Percentiles rank a stretch among this genome's conserved stretches.
phyloP scores from a whole-genome alignment of 2,329 filamentous ascomycete species.

The Trichothecium roseum region DNA sequence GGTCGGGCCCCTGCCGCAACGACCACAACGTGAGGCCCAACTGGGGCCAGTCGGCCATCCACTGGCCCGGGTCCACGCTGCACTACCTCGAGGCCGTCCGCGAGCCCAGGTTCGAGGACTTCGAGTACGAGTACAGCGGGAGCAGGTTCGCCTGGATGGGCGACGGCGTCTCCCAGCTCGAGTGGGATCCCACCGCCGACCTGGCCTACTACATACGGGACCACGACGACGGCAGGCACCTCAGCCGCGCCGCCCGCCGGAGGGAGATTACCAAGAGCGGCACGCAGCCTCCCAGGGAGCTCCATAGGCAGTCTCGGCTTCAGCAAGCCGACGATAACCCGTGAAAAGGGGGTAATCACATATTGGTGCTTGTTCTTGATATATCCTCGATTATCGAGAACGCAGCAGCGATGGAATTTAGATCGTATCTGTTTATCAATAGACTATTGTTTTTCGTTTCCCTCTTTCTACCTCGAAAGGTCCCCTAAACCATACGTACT shows the following conservation, averaged over 20 bases:
- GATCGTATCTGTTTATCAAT: no score
- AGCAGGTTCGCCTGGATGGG: slow-evolving; percentile 29
- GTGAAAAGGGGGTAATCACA: no score
- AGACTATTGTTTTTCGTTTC: no score
- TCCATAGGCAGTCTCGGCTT: slow-evolving; percentile 1
- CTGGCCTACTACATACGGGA: slow-evolving; percentile 27
- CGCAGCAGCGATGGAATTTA: no score
- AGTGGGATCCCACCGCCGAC: slow-evolving; percentile 26
- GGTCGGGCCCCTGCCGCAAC: slow-evolving; percentile 3
- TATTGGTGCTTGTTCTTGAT: no score
- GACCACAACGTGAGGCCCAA: slow-evolving; percentile 1
- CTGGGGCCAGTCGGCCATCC: neutral
- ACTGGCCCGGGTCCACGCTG: slow-evolving; percentile 23
- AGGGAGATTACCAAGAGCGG: slow-evolving; percentile 7
- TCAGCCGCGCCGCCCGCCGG: slow-evolving; percentile 7
- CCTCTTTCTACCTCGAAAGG: no score
- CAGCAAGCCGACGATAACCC: no score
- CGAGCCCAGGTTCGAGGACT: slow-evolving; percentile 34
- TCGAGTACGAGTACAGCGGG: slow-evolving; percentile 26
- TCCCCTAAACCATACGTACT: no score
- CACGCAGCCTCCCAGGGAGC: neutral
- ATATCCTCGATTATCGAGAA: no score
- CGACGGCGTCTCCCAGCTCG: slow-evolving; percentile 30
- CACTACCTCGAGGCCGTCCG: slow-evolving; percentile 37
- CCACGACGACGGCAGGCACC: slow-evolving; percentile 19